Evolutionary conservation across 2,329 filamentous ascomycete species (phyloP), one percentile per base, ranked within the genome.

Genomic region (Aspergillus arachidicola): DNA sequence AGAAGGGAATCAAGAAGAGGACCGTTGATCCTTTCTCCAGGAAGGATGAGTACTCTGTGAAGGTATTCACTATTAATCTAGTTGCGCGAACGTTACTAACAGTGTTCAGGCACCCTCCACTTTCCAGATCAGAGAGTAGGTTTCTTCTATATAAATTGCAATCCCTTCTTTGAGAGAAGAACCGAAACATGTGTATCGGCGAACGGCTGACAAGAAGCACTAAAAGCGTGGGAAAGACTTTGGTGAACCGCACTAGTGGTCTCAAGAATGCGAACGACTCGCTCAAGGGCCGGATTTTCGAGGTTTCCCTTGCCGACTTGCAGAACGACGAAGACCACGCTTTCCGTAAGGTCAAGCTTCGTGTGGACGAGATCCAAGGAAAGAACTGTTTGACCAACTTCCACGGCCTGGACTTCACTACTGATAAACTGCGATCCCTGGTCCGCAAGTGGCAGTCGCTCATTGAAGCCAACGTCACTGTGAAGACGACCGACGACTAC

Each of bases 301-400:
- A 99, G 87, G 94, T 98, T 74, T 98, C 94, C 71, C 91, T 99
- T 79, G 95, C 95, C 80, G 95, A 99, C 84, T 90, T 99, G 72
- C 95, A 99, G 87, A 98, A 97, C 86, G 95, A 99, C 82, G 95
- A 99, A 88, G 95, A 98, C 85, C 95, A 99, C 84, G 89, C 95
- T 66, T 99, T 98, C 92, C 94, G 95, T 86, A 99, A 99, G 89
- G 88, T 99, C 82, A 97, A 96, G 89, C 93, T 99, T 81, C 90
- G 95, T 73, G 92, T 98, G 77, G 95, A 99, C 80, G 95, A 99
- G 86, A 90, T 99, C 70, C 95, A 99, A 87, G 95, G 95, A 87
- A 97, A 97, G 90, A 98, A 97, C 91, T 98, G 95, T 87, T 86
- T 99, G 84, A 98, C 95, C 88, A 97, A 97, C 90, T 99, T 99